These are phyloP conservation scores for Sphaerulina musiva DNA, from an alignment of 2,329 filamentous ascomycete genomes.

Conservation along the genomic window DNA sequence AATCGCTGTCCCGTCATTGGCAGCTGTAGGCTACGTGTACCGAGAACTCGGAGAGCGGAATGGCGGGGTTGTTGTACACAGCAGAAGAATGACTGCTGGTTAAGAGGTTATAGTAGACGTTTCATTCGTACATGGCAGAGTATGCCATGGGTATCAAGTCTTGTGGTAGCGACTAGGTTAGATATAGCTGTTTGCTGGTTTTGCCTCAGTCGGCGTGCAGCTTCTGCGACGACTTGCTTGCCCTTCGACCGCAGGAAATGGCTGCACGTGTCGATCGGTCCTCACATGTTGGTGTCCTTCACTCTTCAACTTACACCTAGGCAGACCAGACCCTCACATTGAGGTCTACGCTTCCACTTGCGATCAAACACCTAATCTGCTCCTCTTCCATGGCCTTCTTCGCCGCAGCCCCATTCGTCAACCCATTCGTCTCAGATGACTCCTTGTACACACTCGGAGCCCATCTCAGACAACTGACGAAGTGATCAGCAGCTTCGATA, in stretches of 20 bases:
- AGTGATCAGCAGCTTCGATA: slow-evolving; percentile 68
- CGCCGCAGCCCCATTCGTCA: slow-evolving; percentile 37
- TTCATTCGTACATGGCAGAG: not conserved
- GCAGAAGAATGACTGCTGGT: not conserved
- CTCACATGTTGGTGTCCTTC: not conserved
- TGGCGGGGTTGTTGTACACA: not conserved
- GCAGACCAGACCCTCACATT: slow-evolving; percentile 60
- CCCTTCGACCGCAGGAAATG: too few species aligned
- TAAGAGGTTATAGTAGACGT: not conserved
- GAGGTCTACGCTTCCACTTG: slow-evolving; percentile 77
- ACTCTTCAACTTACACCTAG: not conserved
- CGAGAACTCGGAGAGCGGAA: not conserved
- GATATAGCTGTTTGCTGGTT: not conserved
- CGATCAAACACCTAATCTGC: slow-evolving; percentile 76
- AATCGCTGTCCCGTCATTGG: not conserved
- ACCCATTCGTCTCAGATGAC: slow-evolving; percentile 36
- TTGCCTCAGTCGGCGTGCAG: not conserved
- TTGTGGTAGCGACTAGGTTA: not conserved
- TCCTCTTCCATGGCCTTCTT: slow-evolving; percentile 32
- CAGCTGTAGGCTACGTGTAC: not conserved
- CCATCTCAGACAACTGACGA: slow-evolving; percentile 82
- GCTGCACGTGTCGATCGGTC: too few species aligned
- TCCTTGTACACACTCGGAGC: slow-evolving; percentile 69
- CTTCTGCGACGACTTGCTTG: too few species aligned
- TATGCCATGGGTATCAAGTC: not conserved